phyloP scores from a whole-genome alignment of 116 monocot genomes.

The Zostera marina region DNA sequence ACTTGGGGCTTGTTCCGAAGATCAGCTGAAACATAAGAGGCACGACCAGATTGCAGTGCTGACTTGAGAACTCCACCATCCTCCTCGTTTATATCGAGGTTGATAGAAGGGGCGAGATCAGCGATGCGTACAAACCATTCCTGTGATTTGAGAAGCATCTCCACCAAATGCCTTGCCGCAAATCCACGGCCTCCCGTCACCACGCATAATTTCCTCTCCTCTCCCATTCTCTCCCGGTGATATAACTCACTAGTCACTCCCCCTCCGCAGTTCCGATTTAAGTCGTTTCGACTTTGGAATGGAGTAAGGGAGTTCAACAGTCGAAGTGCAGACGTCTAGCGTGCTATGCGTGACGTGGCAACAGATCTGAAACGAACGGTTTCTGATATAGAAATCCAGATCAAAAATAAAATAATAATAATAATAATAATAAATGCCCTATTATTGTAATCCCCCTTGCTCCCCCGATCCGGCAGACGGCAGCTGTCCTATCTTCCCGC shows the following conservation, averaged over 20 bases:
- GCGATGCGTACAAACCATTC: slow-evolving; percentile 60
- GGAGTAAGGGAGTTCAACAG: no score
- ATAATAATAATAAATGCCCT: no score
- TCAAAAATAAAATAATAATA: no score
- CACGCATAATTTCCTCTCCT: slow-evolving; percentile 44
- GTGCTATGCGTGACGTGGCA: no score
- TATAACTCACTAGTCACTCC: background rate
- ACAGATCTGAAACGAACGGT: no score
- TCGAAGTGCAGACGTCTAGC: no score
- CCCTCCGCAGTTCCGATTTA: background rate
- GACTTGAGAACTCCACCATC: slow-evolving; percentile 27
- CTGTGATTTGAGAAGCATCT: slow-evolving; percentile 60
- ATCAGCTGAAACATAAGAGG: slow-evolving; percentile 61
- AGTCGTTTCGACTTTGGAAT: no score
- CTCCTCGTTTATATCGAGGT: slow-evolving; percentile 31
- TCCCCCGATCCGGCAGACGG: no score
- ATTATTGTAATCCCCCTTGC: no score
- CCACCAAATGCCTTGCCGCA: slow-evolving; percentile 83
- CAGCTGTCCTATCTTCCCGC: no score
- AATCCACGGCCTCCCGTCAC: slow-evolving; percentile 96
- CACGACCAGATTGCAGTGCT: slow-evolving; percentile 54
- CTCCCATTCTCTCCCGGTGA: background rate
- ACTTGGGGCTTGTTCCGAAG: slow-evolving; percentile 45
- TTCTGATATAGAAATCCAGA: no score
- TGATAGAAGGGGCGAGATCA: slow-evolving; percentile 69